Conservation (phyloP, 345 rosid genomes). For the Brassica cretica region DNA sequence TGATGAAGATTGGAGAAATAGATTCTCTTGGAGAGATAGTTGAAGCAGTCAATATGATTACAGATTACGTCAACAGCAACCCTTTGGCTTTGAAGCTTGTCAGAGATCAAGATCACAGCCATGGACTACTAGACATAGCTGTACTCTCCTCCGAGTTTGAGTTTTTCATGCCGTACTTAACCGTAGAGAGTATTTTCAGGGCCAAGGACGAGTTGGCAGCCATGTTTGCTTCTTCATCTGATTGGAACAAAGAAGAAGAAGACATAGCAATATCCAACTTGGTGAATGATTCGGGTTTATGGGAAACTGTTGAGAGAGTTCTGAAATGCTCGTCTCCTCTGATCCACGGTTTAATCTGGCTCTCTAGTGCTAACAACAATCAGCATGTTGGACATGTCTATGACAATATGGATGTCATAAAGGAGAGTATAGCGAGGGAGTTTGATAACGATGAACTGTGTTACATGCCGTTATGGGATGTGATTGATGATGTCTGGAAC, state of each 20-base stretch:
- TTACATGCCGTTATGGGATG: slow-evolving; percentile 53
- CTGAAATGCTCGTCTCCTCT: slow-evolving; percentile 51
- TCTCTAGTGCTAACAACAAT: slow-evolving; percentile 34
- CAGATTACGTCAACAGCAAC: slow-evolving; percentile 36
- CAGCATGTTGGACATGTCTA: slow-evolving; percentile 32
- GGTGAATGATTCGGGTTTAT: slow-evolving; percentile 46
- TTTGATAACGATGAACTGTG: slow-evolving; percentile 29
- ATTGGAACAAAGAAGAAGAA: slow-evolving; percentile 44
- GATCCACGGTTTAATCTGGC: slow-evolving; percentile 40
- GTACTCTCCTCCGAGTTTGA: slow-evolving; percentile 39
- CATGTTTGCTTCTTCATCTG: slow-evolving; percentile 48
- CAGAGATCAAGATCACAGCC: slow-evolving; percentile 30
- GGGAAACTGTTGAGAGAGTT: slow-evolving; percentile 49
- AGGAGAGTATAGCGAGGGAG: slow-evolving; percentile 48
- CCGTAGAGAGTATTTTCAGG: slow-evolving; percentile 47
- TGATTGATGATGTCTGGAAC: slow-evolving; percentile 65
- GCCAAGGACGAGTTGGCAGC: slow-evolving; percentile 44
- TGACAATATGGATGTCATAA: slow-evolving; percentile 59
- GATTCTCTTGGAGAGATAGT: slow-evolving; percentile 31
- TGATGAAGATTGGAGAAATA: slow-evolving; percentile 42
- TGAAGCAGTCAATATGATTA: slow-evolving; percentile 23
- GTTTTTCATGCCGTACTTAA: slow-evolving; percentile 43
- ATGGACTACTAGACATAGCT: slow-evolving; percentile 32
- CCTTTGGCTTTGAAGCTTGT: slow-evolving; percentile 34
- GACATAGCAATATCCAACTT: slow-evolving; percentile 42